Percentiles rank a stretch among this genome's conserved stretches.
phyloP scores from a whole-genome alignment of 371 early-diverging fungal species.

The Mucor sp. region DNA sequence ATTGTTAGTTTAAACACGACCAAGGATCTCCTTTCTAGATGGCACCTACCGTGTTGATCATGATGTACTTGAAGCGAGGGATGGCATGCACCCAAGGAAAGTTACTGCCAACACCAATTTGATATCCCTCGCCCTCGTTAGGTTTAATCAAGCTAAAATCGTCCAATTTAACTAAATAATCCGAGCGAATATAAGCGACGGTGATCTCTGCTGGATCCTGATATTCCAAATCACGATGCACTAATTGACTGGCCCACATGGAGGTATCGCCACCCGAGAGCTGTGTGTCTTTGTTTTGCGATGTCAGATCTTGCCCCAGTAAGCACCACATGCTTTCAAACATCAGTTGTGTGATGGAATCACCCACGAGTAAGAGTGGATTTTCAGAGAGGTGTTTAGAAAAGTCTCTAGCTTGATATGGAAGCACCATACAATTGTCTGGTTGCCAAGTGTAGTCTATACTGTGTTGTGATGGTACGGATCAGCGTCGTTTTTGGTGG shows the following conservation, averaged over 20 bases:
- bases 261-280: conserved; percentile 28
- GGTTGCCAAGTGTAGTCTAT: conserved; percentile 41
- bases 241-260: conserved; percentile 33
- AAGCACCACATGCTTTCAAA: conserved; percentile 39
- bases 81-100: conserved; percentile 43
- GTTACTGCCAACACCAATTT: conserved; percentile 39
- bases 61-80: conserved; percentile 35
- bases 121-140: conserved; percentile 32
- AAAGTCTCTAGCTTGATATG: conserved; percentile 25
- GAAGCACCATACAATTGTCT: conserved; percentile 23
- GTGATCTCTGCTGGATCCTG: conserved; percentile 5
- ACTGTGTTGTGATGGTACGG: conserved; percentile 11
- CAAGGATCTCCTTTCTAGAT: not conserved
- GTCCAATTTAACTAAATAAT: conserved; percentile 45
- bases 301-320: conserved; percentile 25
- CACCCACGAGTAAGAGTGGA: conserved; percentile 41
- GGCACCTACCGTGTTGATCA: conserved; percentile 38
- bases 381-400: conserved; percentile 34
- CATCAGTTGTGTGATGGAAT: conserved; percentile 45
- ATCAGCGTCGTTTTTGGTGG: not conserved
- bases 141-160: conserved; percentile 39
- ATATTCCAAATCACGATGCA: conserved; percentile 13
- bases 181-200: conserved; percentile 43
- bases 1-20: not conserved
- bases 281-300: conserved; percentile 12